phyloP scores from a whole-genome alignment of 169 alveolate species.

The Eimeria praecox region DNA sequence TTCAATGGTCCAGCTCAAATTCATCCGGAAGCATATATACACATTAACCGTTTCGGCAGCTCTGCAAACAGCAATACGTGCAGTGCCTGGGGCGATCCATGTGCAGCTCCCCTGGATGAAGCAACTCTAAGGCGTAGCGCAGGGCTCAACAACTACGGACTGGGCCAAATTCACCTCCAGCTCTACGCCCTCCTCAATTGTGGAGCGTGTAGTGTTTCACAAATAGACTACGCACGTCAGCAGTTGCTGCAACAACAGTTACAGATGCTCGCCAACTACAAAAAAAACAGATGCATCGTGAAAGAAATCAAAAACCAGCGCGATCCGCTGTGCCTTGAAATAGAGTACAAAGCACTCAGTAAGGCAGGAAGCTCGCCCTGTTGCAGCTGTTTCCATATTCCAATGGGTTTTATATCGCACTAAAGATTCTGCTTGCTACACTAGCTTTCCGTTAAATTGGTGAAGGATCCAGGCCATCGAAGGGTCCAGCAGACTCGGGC shows the following conservation, averaged over 20 bases:
- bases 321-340: slow-evolving; percentile 59
- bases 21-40: slow-evolving; percentile 72
- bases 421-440: not conserved
- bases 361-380: not conserved
- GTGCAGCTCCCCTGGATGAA: slow-evolving; percentile 54
- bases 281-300: not conserved
- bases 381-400: not conserved
- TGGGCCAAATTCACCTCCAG: slow-evolving; percentile 80
- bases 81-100: slow-evolving; percentile 44
- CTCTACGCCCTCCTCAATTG: slow-evolving; percentile 81
- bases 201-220: slow-evolving; percentile 72
- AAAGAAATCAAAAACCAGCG: slow-evolving; percentile 18
- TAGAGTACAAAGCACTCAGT: not conserved
- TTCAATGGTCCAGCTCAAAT: slow-evolving; percentile 83
- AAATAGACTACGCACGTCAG: slow-evolving; percentile 73
- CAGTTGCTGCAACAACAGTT: slow-evolving; percentile 66
- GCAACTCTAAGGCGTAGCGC: slow-evolving; percentile 72
- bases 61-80: not conserved
- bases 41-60: slow-evolving; percentile 16
- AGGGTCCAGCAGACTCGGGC: not conserved
- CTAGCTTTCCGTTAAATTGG: not conserved
- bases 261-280: slow-evolving; percentile 41
- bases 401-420: not conserved
- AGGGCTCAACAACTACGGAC: slow-evolving; percentile 68
- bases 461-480: not conserved